These are phyloP conservation scores for Floccularia luteovirens DNA, from an alignment of 768 basidiomycete genomes.

Conservation along the genomic window DNA sequence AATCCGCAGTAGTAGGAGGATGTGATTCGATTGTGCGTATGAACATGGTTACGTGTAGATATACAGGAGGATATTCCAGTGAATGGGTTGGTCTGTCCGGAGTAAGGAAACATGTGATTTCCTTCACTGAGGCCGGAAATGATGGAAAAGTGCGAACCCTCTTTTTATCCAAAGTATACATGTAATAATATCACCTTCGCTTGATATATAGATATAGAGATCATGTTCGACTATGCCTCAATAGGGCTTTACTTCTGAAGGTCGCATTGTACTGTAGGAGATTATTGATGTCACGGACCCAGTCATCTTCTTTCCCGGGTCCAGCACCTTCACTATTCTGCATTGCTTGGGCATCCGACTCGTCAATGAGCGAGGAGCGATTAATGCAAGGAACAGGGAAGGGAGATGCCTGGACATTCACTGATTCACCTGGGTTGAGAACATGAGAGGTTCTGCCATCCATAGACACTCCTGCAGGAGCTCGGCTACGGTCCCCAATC, in stretches of 20 bases:
- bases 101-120: no score
- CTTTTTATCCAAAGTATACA: no score
- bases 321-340: conserved; percentile 55
- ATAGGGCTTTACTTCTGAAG: conserved; percentile 82
- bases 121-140: no score
- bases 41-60: no score
- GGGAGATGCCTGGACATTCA: conserved; percentile 77
- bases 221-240: conserved; percentile 67
- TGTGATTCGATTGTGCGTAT: no score
- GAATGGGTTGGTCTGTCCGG: no score
- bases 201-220: no score
- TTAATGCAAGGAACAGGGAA: conserved; percentile 94
- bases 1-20: no score
- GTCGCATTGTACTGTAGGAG: conserved; percentile 92
- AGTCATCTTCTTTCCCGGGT: conserved; percentile 83
- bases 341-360: conserved; percentile 29
- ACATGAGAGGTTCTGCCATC: conserved; percentile 84
- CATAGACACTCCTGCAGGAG: conserved; percentile 87
- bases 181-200: no score
- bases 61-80: no score
- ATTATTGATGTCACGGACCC: conserved; percentile 97
- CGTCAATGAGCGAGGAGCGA: conserved; percentile 66
- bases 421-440: conserved; percentile 78
- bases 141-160: no score
- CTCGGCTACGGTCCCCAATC: conserved; percentile 82